Base-by-base conservation (phyloP, 345 rosid genomes). In the Salix udensis region DNA sequence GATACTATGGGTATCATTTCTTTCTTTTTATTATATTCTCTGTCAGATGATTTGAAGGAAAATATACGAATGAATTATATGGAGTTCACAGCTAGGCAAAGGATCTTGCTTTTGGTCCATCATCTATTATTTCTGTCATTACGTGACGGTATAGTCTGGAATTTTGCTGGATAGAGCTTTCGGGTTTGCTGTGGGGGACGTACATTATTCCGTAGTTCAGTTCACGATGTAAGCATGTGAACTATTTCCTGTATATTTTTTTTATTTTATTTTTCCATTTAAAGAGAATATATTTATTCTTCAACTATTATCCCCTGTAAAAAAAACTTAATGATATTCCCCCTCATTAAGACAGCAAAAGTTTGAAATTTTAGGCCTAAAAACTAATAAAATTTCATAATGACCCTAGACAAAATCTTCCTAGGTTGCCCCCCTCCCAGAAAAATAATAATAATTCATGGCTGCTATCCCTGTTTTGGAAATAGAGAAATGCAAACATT, bases 171-270 rank as follows among this genome's bases (percentile, higher is more conserved):
- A 23, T 31, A 28, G 42, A 71, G 67, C 34, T 37, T 36, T 2
- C n/a, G 66, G 31, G 48, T 36, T 58, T 55, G 48, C 53, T n/a
- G 13, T 12, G 34, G 55, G 6, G 19, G 14, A 2, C 18, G 21
- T 74, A 13, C 62, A 64, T 44, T 44, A 26, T 28, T 15, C 48
- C 31, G 26, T 3, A 42, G 36, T 62, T 50, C 65, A n/a, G 21
- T 67, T 66, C 39, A 67, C 71, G 62, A 66, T 44, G 58, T 44
- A 74, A 46, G 18, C 58, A 74, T 44, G 68, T 74, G 65, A 64
- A 42, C 34, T 6, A 58, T 11, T 28, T 21, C 13, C 15, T 52
- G 16, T 64, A 5, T 30, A 2, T 55, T 31, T 72, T 36, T 55
- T 6, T 19, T n/a, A 15, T 34, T 21, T 65, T 19, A 24, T 64